Base-by-base conservation (phyloP, 192 early-diverging fungal species). In the Backusella tarrabulga region DNA sequence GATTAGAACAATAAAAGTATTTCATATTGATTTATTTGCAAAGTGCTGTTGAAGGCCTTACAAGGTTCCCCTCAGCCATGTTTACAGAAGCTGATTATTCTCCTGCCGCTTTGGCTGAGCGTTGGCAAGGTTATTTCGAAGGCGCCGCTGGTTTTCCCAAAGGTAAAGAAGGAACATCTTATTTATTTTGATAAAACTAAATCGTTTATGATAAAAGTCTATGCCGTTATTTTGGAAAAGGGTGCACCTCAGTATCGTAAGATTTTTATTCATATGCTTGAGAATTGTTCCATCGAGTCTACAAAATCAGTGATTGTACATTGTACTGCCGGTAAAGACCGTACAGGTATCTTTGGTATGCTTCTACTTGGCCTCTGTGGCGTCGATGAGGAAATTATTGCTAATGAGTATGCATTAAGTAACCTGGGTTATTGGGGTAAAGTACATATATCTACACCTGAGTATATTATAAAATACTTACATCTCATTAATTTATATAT, bases 261-360 rank as follows among this genome's bases (percentile, higher is more conserved):
- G 7, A 83, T 90, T 26, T 80, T 88, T 70, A 34, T 80, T n/a
- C 85, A 88, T 73, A 77, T 88, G 56, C 73, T 88, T 34, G 73
- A 83, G 6, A 76, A 88, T 44, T 81, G 71, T 54, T 79, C 78
- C 8, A 54, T 21, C 23, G 12, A 44, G 14, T 71, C 78, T 26
- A 79, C 67, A 38, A 54, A 79, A 15, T 85, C 87, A 1, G 80
- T 92, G n/a, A 81, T 93, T 70, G 80, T 92, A 8, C 91, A 92
- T 73, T 92, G 91, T 76, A 92, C 91, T 6, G 91, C 91, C 14
- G 91, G 91, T 19, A 92, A 92, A 77, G 91, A 92, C 71, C 78
- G 91, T 40, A 92, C 91, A 0, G 91, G 91, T 14, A 76, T 93
- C 6, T 83, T 90, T 60, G 81, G 76, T 29, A 91, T 91, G 67